Base-by-base conservation (phyloP, 768 basidiomycete genomes). In the Leccinum incarnatum region DNA sequence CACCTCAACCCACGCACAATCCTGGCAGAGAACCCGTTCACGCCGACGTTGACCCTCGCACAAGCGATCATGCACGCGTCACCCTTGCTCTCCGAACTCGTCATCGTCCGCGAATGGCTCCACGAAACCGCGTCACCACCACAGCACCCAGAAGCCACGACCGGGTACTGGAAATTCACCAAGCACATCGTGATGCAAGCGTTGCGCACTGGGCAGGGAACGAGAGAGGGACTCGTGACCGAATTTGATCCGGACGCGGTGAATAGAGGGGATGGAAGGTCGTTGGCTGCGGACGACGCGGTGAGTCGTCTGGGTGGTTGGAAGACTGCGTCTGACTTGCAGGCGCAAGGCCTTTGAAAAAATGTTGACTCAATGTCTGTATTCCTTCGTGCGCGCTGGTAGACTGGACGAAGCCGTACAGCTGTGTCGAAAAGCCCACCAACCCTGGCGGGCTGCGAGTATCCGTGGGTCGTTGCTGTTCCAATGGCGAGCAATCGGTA, bases 361-460 rank as follows among this genome's bases (percentile, higher is more conserved):
- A 63, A 82, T 84, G 29, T 72, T 97, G 23, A 75, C 85, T 0
- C 87, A 93, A 63, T 84, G 89, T 0, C 69, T 98, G 21, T 96
- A 91, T 72, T 83, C 86, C 25, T 88, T 88, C 61, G 79, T 98
- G 3, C 85, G 95, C 42, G 87, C 89, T 5, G 95, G 95, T n/a
- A 77, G 87, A 58, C 72, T 96, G 29, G 91, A 91, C 11, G 88
- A 92, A 11, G 96, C 95, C 0, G 78, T 95, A 4, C 88, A 91
- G 34, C 74, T 93, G 17, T 95, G 93, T 68, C 77, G 87, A 62
- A 85, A 84, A 65, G 88, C 89, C 0, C 87, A 93, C 61, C 91
- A 95, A 62, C 89, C 93, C 0, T 98, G 95, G 96, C 81, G 94
- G 23, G 93, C 93, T 2, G 93, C 95, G 2, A 90, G 87, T 56